Evolutionary conservation across 345 rosid species (phyloP).

Genomic region (Camelina hispida): DNA sequence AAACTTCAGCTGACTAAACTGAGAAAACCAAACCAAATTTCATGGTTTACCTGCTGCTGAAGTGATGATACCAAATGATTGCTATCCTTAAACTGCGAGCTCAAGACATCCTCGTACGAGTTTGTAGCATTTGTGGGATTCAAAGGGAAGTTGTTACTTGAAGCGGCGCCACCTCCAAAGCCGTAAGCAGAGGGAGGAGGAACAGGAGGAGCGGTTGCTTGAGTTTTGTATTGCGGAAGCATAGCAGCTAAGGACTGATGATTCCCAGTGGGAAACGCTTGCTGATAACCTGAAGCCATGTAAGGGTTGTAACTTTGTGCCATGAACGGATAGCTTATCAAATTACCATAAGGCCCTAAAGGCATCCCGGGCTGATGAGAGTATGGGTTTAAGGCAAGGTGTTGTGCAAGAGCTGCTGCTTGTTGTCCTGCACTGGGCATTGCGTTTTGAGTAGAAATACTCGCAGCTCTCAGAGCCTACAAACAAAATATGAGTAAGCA

Average conservation of each 20-base stretch:
- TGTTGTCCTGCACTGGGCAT: constrained; percentile 52
- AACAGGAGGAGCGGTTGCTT: constrained; percentile 55
- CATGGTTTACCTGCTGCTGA: constrained; percentile 58
- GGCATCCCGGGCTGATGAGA: constrained; percentile 75
- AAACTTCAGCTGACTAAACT: not conserved
- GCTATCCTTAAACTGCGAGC: constrained; percentile 82
- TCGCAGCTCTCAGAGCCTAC: constrained; percentile 70
- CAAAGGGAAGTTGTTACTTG: constrained; percentile 67
- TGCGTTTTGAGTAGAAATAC: constrained; percentile 61
- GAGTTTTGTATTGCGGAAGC: constrained; percentile 88
- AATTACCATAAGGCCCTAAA: constrained; percentile 80
- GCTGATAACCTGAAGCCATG: constrained; percentile 89
- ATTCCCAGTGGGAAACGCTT: constrained; percentile 64
- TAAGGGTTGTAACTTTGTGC: constrained; percentile 79
- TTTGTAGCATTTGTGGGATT: constrained; percentile 62
- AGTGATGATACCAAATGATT: constrained; percentile 62
- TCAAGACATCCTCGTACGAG: constrained; percentile 71
- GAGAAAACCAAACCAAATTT: not conserved
- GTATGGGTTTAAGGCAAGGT: constrained; percentile 83
- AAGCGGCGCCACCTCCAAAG: constrained; percentile 64
- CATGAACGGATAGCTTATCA: constrained; percentile 83
- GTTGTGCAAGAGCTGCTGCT: constrained; percentile 72
- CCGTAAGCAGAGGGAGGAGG: constrained; percentile 77
- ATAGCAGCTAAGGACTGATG: constrained; percentile 80
- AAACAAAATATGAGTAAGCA: not conserved